phyloP scores from a whole-genome alignment of 2,329 filamentous ascomycete genomes.

The Aspergillus transmontanensis region DNA sequence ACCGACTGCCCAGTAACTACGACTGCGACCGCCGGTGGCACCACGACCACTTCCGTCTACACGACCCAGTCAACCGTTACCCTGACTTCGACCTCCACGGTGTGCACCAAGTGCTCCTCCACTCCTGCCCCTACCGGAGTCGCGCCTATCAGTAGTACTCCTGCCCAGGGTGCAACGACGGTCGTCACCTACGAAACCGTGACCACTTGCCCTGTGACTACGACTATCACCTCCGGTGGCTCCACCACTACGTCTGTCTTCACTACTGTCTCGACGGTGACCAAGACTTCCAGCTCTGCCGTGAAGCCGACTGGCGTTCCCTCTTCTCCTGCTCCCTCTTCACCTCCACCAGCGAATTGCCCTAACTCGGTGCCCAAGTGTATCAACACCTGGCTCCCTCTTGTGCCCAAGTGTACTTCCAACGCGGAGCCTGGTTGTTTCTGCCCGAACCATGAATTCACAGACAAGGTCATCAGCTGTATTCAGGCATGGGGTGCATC shows the following conservation, averaged over 20 bases:
- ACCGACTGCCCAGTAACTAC: constrained; percentile 35
- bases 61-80: constrained; percentile 8
- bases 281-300: constrained; percentile 24
- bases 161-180: constrained; percentile 19
- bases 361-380: constrained; percentile 80
- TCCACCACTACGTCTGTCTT: constrained; percentile 56
- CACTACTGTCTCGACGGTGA: constrained; percentile 58
- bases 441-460: constrained; percentile 78
- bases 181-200: constrained; percentile 33
- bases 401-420: constrained; percentile 68
- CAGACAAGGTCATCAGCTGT: constrained; percentile 78
- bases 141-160: constrained; percentile 7
- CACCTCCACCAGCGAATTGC: constrained; percentile 44
- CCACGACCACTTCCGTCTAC: constrained; percentile 51
- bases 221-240: constrained; percentile 45
- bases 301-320: constrained; percentile 11
- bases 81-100: constrained; percentile 17
- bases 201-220: constrained; percentile 37
- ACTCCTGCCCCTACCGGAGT: constrained; percentile 6
- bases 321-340: constrained; percentile 20
- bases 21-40: constrained; percentile 46
- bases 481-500: constrained; percentile 73
- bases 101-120: constrained; percentile 1
- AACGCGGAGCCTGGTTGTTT: constrained; percentile 85
- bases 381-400: constrained; percentile 84